Base-by-base conservation (phyloP, 441 rosid species). In the Dalechampia spathulata region DNA sequence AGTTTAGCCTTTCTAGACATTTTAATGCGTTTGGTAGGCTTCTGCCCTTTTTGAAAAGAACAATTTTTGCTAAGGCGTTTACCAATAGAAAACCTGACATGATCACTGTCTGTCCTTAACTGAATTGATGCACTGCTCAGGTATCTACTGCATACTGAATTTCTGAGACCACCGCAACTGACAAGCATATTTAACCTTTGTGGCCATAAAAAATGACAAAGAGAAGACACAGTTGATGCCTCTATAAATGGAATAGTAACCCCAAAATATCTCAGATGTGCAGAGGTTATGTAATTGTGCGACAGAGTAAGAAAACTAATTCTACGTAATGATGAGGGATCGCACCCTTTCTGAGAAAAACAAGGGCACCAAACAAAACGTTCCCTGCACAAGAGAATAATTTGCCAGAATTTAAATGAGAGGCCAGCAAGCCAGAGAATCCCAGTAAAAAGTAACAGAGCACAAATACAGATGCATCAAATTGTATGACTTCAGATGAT, bases 61-160 rank as follows among this genome's bases (percentile, higher is more conserved):
- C 27, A 67, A 38, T 37, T 65, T 56, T 44, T 55, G 20, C 54
- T 54, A 13, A 5, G 13, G 14, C 48, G 61, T 57, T 75, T 74
- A 55, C 62, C 61, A 61, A 82, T 42, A 42, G 82, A 71, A 80
- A 89, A 86, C 78, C 88, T 82, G 46, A 81, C 75, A 48, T 79
- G 70, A 72, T 74, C 76, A 47, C 69, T 69, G 49, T 76, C 80
- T 8, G 82, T 77, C 66, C 68, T 75, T 64, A 89, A 57, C 67
- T 79, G 77, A 55, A 89, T 15, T 12, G 85, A 66, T 10, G 76
- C 67, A 55, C 53, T 68, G 64, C 85, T 80, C 64, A 66, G 47
- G 59, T 65, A 52, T 69, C 86, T 77, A 47, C 69, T 64, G 60
- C 16, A 58, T 4, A 60, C 38, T 55, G 60, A 38, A 61, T 61